phyloP scores from a whole-genome alignment of 257 asterid species.

The Nicotiana sylvestris region DNA sequence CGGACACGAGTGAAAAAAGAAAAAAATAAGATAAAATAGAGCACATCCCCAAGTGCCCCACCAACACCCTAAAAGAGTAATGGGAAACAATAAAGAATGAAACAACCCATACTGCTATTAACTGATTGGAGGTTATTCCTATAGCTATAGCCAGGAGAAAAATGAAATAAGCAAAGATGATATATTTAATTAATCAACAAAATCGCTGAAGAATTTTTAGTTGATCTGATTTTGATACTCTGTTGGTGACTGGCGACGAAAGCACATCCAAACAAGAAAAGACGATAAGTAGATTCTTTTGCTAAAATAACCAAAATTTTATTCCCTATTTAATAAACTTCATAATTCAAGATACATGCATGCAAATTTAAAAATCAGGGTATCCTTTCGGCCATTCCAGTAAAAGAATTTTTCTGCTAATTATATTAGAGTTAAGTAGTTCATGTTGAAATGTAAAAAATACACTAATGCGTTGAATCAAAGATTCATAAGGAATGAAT shows the following conservation, averaged over 20 bases:
- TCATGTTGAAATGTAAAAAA: too few species aligned
- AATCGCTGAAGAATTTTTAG: not conserved
- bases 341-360: not conserved
- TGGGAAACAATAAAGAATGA: not conserved
- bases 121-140: not conserved
- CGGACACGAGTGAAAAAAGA: too few species aligned
- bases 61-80: not conserved
- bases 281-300: not conserved
- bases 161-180: not conserved
- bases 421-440: too few species aligned
- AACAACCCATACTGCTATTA: not conserved
- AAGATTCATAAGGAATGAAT: too few species aligned
- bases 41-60: not conserved
- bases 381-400: not conserved
- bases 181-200: not conserved
- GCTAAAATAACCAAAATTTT: not conserved
- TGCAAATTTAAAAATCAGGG: conserved; percentile 8
- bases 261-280: not conserved
- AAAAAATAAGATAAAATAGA: too few species aligned
- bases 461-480: too few species aligned
- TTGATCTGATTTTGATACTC: not conserved
- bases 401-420: too few species aligned
- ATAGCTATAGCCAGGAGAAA: not conserved
- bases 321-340: not conserved
- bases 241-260: not conserved